phyloP scores from a whole-genome alignment of 108 stramenopile species.

The Fragilaria crotonensis region DNA sequence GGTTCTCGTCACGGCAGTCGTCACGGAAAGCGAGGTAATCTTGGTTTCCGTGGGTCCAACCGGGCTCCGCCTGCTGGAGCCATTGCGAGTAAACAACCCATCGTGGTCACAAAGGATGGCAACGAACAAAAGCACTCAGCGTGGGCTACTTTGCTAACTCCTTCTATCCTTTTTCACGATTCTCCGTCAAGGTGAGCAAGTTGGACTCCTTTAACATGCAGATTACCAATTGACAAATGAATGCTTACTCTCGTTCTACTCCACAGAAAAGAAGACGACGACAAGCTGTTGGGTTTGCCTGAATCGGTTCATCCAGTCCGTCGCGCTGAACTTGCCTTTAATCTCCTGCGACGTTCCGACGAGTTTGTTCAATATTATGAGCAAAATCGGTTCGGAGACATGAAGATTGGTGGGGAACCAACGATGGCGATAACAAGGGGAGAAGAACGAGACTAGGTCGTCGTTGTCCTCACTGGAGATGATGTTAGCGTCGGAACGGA shows the following conservation, averaged over 20 bases:
- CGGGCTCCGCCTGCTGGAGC: conserved; percentile 5
- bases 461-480: conserved; percentile 84
- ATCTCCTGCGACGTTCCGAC: conserved; percentile 64
- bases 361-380: conserved; percentile 88
- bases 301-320: conserved; percentile 88
- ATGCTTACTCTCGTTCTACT: conserved; percentile 1
- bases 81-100: conserved; percentile 8
- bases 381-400: conserved; percentile 85
- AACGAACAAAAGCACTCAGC: conserved; percentile 26
- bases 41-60: conserved; percentile 66
- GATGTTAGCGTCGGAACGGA: conserved; percentile 84
- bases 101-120: conserved; percentile 5
- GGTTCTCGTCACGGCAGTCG: conserved; percentile 54
- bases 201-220: conserved; percentile 2
- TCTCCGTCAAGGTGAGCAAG: conserved; percentile 46
- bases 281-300: conserved; percentile 57
- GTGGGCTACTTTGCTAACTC: conserved; percentile 72
- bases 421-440: conserved; percentile 39
- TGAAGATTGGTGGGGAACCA: conserved; percentile 59
- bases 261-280: conserved; percentile 62
- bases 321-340: conserved; percentile 81
- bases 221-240: not conserved
- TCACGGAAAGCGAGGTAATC: conserved; percentile 47
- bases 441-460: conserved; percentile 50
- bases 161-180: conserved; percentile 51